These are phyloP conservation scores for Tulasnella sp. DNA, from an alignment of 768 basidiomycete genomes.

Conservation along the genomic window DNA sequence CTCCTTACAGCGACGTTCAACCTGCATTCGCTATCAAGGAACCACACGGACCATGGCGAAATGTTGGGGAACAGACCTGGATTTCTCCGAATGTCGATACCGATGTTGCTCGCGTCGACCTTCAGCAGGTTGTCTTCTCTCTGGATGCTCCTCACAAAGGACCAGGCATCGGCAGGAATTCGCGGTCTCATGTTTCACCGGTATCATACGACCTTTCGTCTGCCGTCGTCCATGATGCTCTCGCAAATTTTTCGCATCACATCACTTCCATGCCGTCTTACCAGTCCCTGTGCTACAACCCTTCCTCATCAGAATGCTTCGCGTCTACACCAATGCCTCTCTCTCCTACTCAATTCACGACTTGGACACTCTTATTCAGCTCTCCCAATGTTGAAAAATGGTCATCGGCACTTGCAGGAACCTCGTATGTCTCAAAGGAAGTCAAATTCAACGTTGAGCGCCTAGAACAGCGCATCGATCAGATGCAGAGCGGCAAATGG, in stretches of 20 bases:
- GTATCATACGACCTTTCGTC: slow-evolving; percentile 10
- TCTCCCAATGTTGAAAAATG: slow-evolving; percentile 17
- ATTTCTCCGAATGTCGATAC: slow-evolving; percentile 22
- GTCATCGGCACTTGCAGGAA: slow-evolving; percentile 3
- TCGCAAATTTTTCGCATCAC: slow-evolving; percentile 36
- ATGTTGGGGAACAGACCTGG: slow-evolving; percentile 10
- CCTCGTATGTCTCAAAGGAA: slow-evolving; percentile 20
- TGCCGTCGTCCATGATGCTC: slow-evolving; percentile 24
- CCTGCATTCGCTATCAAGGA: slow-evolving; percentile 4
- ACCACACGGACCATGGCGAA: neutral
- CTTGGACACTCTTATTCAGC: slow-evolving; percentile 40
- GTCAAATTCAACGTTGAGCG: slow-evolving; percentile 42
- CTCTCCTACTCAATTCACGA: slow-evolving; percentile 28
- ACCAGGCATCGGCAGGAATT: neutral
- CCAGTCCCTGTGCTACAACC: slow-evolving; percentile 36
- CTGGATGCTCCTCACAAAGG: slow-evolving; percentile 27
- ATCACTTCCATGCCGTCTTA: slow-evolving; percentile 27
- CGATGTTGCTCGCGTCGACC: slow-evolving; percentile 34
- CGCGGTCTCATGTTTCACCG: neutral
- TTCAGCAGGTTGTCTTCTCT: slow-evolving; percentile 62
- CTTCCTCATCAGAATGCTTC: slow-evolving; percentile 33
- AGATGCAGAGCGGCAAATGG: slow-evolving; percentile 77
- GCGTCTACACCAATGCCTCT: slow-evolving; percentile 25
- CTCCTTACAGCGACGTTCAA: slow-evolving; percentile 13
- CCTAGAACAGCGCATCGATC: slow-evolving; percentile 43